phyloP scores from a whole-genome alignment of 257 asterid species.

The Lycium ferocissimum region DNA sequence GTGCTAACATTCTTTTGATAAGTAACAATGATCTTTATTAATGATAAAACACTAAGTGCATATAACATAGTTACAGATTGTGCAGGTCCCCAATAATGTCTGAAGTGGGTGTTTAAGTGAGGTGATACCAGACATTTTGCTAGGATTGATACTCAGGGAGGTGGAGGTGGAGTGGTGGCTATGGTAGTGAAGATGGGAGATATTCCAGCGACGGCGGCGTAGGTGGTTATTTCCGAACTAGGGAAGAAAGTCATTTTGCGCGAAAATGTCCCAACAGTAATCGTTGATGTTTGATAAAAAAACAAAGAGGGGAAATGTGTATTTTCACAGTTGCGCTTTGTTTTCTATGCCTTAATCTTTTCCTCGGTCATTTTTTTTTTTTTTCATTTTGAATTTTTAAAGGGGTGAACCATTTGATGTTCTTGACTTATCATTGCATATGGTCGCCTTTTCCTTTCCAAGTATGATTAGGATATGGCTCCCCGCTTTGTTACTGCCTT shows the following conservation, averaged over 20 bases:
- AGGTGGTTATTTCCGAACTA: background rate
- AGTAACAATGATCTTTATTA: background rate
- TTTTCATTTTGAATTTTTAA: background rate
- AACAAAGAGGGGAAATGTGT: conserved; percentile 12
- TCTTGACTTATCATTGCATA: conserved; percentile 7
- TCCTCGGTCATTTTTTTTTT: background rate
- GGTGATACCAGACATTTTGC: background rate
- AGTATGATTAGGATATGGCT: conserved; percentile 9
- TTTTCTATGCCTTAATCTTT: background rate
- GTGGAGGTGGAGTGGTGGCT: background rate
- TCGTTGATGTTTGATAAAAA: background rate
- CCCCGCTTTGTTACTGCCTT: background rate
- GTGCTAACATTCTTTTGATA: conserved; percentile 10
- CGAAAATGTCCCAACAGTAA: background rate
- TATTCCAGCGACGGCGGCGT: background rate
- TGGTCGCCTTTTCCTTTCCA: conserved; percentile 1
- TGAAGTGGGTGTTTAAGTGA: conserved; percentile 4
- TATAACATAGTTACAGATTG: background rate
- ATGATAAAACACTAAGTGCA: background rate
- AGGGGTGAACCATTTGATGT: conserved; percentile 6
- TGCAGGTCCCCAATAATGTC: background rate
- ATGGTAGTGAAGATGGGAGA: background rate
- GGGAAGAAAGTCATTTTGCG: background rate
- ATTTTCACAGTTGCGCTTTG: conserved; percentile 1
- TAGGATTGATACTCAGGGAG: background rate